Percentiles rank a stretch among this genome's conserved stretches.
phyloP scores from a whole-genome alignment of 495 filamentous ascomycete genomes.

The Jackrogersella minutella region DNA sequence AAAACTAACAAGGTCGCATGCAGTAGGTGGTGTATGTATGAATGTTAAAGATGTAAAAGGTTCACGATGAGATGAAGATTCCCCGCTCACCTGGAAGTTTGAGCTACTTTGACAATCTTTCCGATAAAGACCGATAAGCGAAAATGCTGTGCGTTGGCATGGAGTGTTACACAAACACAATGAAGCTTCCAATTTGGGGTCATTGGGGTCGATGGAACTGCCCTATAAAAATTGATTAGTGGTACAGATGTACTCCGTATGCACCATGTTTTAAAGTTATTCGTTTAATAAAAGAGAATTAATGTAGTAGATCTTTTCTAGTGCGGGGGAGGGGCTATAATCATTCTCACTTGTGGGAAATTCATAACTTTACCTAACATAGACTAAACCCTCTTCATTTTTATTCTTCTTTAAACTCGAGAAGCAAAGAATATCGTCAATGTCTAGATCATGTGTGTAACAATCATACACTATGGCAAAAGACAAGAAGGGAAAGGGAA shows the following conservation, averaged over 20 bases:
- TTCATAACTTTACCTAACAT: background rate
- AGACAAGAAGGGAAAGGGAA: constrained; percentile 64
- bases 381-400: background rate
- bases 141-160: constrained; percentile 10
- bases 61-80: constrained; percentile 17
- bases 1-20: constrained; percentile 26
- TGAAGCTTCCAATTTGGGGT: background rate
- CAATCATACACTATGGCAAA: constrained; percentile 57
- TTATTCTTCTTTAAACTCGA: too few relatives aligned
- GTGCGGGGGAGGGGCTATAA: constrained; percentile 33
- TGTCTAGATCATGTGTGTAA: background rate
- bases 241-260: background rate
- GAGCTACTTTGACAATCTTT: background rate
- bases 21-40: constrained; percentile 4
- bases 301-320: constrained; percentile 6
- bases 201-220: constrained; percentile 9
- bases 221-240: constrained; percentile 9
- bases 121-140: constrained; percentile 1
- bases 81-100: constrained; percentile 3
- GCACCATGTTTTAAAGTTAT: background rate
- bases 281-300: background rate
- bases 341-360: background rate
- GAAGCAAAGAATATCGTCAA: background rate
- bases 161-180: constrained; percentile 8
- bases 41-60: constrained; percentile 8